Percentiles rank a stretch among this genome's conserved stretches.
Evolutionary conservation across 441 rosid genomes (phyloP).

Genomic region (Populus tomentosa): DNA sequence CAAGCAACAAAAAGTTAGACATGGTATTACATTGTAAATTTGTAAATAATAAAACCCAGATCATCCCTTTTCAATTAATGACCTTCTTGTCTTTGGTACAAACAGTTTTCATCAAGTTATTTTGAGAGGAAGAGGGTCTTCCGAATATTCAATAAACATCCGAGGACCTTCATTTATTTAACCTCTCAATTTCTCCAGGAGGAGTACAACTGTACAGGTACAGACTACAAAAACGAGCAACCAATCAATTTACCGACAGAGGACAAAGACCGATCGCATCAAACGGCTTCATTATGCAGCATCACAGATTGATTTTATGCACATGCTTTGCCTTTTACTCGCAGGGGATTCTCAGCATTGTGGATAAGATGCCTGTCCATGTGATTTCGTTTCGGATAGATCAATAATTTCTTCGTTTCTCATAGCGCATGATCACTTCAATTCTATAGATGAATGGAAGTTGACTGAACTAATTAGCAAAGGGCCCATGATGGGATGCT

Average conservation of each 20-base stretch:
- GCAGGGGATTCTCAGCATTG: background rate
- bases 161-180: background rate
- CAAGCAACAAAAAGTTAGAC: no score
- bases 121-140: no score
- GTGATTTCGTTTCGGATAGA: background rate
- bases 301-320: background rate
- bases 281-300: background rate
- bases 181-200: no score
- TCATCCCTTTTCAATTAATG: no score
- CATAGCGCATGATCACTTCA: background rate
- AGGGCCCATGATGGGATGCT: background rate
- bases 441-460: background rate
- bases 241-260: no score
- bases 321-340: background rate
- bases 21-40: no score
- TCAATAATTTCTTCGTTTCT: background rate
- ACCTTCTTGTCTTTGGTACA: no score
- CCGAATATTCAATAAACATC: no score
- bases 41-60: no score
- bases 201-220: no score
- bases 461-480: background rate
- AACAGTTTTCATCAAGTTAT: no score
- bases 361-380: background rate
- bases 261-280: background rate
- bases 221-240: no score